These are phyloP conservation scores for Hura crepitans DNA, from an alignment of 441 rosid species.

Conservation along the genomic window DNA sequence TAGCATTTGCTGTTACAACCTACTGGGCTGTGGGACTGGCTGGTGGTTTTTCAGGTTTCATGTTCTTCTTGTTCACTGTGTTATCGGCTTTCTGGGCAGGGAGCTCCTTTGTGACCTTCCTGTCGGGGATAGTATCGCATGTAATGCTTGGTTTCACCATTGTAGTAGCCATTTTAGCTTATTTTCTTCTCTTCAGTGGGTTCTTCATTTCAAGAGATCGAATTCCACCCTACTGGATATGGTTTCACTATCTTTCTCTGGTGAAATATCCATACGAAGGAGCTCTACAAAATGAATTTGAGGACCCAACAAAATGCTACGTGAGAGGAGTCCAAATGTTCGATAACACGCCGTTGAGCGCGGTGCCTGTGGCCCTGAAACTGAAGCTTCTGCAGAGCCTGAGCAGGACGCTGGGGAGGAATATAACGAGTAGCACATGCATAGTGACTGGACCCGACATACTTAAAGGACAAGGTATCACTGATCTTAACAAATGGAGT, in stretches of 20 bases:
- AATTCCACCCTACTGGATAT: slow-evolving; percentile 73
- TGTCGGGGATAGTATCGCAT: slow-evolving; percentile 69
- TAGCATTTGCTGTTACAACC: slow-evolving; percentile 56
- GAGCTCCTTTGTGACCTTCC: slow-evolving; percentile 75
- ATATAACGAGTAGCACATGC: slow-evolving; percentile 55
- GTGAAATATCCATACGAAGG: slow-evolving; percentile 82
- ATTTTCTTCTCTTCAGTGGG: slow-evolving; percentile 79
- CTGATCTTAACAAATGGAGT: slow-evolving; percentile 66
- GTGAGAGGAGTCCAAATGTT: slow-evolving; percentile 63
- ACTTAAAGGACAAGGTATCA: slow-evolving; percentile 55
- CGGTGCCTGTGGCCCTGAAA: slow-evolving; percentile 39
- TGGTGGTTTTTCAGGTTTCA: slow-evolving; percentile 56
- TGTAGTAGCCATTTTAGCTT: slow-evolving; percentile 71
- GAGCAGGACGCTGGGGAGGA: slow-evolving; percentile 47
- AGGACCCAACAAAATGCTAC: slow-evolving; percentile 55
- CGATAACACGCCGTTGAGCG: slow-evolving; percentile 57
- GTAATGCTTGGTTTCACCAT: slow-evolving; percentile 77
- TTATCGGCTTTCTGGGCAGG: slow-evolving; percentile 76
- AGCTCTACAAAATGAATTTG: slow-evolving; percentile 64
- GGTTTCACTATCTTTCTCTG: slow-evolving; percentile 80
- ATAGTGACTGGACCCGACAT: slow-evolving; percentile 62
- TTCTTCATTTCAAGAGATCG: slow-evolving; percentile 73
- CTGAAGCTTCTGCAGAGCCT: slow-evolving; percentile 46
- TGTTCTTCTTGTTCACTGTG: slow-evolving; percentile 59
- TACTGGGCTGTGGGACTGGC: slow-evolving; percentile 70